Base-by-base conservation (phyloP, 495 filamentous ascomycete genomes). In the Aspergillus funiculosus region DNA sequence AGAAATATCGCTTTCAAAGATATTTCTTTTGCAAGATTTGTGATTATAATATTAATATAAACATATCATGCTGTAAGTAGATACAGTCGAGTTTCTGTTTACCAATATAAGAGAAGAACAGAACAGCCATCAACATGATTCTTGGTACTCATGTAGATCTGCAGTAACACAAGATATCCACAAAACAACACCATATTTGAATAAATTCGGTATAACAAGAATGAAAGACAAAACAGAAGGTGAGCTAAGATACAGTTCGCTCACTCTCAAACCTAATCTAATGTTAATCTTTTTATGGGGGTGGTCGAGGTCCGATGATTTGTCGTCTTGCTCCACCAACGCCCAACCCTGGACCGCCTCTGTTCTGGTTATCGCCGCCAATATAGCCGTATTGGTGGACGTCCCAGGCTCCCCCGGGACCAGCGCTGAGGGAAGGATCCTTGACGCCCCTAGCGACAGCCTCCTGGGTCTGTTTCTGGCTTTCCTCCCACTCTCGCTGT, bases 401-500 rank as follows among this genome's bases (percentile, higher is more conserved):
- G 56, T 94, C 87, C 87, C 87, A 95, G 4, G 77, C 76, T 1
- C 81, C 80, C 59, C 82, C 56, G 50, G 81, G 53, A 57, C 77
- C 79, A 56, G 51, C 77, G 62, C 53, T 82, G 57, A 48, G 72
- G 54, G 50, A 75, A 51, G 55, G 52, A 51, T 68, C 70, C 13
- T 52, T 50, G 18, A 66, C 47, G 14, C 72, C 72, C 7, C 60
- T 49, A 8, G 69, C 65, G 0, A 73, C 73, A 5, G 77, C 81
- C 32, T 72, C 72, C 37, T 77, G 71, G 1, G 80, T 83, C 51
- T 82, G 82, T 46, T 83, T 77, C 66, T 96, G 92, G n/a, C 77
- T 75, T 43, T 91, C 85, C 56, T 97, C 92, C 92, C 92, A 98
- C 55, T 98, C 92, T 39, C 78, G 74, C 67, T 98, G 92, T 28